Base-by-base conservation (phyloP, 2,329 filamentous ascomycete genomes). In the Aspergillus bombycis region DNA sequence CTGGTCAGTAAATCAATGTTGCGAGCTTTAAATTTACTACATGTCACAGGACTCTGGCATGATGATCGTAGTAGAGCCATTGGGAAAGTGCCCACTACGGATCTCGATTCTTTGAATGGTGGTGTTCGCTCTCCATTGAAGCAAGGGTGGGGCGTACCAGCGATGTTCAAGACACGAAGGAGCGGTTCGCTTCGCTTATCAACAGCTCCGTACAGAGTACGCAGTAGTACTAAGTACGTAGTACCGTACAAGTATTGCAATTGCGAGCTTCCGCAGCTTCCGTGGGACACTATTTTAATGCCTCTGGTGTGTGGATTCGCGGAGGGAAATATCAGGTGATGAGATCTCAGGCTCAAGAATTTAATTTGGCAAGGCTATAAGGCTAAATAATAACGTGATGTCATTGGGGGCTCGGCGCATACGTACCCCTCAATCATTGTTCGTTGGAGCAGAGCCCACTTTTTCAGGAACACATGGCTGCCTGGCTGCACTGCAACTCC, bases 361-460 rank as follows among this genome's bases (percentile, higher is more conserved):
- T 23, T 52, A 34, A 52, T 32, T 52, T 52, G 48, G 19, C 21
- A 52, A 34, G 28, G 26, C 58, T 38, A 32, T 54, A 60, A 60
- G 48, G 58, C 58, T 55, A 53, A 54, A n/a, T 12, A 53, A 19
- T 41, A 14, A 59, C 23, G 14, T 60, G 58, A 60, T 60, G 58
- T 60, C 58, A 60, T 60, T n/a, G 38, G 50, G 10, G 58, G 34
- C 58, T 30, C 36, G 34, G 36, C 36, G 34, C 34, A 16, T 41
- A 55, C 34, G 48, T 30, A 45, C 36, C 36, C 23, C 32, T 54
- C 48, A n/a, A 16, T 38, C n/a, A 23, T 34, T 36, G 28, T 34
- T 54, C 14, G 32, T 23, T 36, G 16, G 32, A 54, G 5, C 19
- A 55, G 11, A 21, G 36, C 21, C 32, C 52, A n/a, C 11, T 34